A percentile compares a stretch with the other conserved stretches of the same genome.
phyloP scores from a whole-genome alignment of 768 basidiomycete genomes.

The Pulveroboletus ravenelii region DNA sequence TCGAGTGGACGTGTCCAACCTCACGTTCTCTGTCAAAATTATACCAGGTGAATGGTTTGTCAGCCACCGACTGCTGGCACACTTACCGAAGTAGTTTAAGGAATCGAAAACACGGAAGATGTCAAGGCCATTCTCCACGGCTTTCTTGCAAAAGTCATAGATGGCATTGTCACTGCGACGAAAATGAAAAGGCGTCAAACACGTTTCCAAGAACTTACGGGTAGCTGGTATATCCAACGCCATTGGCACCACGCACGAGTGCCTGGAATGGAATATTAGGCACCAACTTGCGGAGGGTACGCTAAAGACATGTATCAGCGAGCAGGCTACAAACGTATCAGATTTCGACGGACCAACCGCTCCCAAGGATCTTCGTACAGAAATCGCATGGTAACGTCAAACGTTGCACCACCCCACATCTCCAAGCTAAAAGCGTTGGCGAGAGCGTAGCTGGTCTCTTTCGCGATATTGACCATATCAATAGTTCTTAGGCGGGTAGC shows the following conservation, averaged over 20 bases:
- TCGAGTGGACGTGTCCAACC: constrained; percentile 14
- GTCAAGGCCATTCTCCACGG: constrained; percentile 98
- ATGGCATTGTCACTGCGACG: constrained; percentile 85
- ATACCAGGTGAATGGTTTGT: constrained; percentile 2
- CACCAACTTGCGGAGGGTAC: constrained; percentile 89
- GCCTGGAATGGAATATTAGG: constrained; percentile 99
- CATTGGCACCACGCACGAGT: constrained; percentile 96
- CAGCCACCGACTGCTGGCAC: not conserved
- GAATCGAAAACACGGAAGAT: constrained; percentile 99
- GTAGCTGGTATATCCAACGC: constrained; percentile 98
- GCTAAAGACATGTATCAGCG: constrained; percentile 39
- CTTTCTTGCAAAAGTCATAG: constrained; percentile 99
- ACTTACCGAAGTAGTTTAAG: constrained; percentile 92
- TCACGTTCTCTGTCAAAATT: constrained; percentile 59
- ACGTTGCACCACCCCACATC: constrained; percentile 99
- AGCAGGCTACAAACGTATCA: not conserved
- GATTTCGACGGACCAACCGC: constrained; percentile 59
- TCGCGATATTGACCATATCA: constrained; percentile 98
- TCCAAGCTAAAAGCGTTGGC: constrained; percentile 95
- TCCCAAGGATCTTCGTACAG: constrained; percentile 99
- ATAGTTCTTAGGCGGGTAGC: constrained; percentile 94
- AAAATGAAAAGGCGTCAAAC: constrained; percentile 6
- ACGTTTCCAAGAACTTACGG: constrained; percentile 52
- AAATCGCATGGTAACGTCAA: constrained; percentile 99
- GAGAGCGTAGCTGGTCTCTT: constrained; percentile 92